Evolutionary conservation across 23 red algal genomes (phyloP).

Genomic region (Chondrus crispus): DNA sequence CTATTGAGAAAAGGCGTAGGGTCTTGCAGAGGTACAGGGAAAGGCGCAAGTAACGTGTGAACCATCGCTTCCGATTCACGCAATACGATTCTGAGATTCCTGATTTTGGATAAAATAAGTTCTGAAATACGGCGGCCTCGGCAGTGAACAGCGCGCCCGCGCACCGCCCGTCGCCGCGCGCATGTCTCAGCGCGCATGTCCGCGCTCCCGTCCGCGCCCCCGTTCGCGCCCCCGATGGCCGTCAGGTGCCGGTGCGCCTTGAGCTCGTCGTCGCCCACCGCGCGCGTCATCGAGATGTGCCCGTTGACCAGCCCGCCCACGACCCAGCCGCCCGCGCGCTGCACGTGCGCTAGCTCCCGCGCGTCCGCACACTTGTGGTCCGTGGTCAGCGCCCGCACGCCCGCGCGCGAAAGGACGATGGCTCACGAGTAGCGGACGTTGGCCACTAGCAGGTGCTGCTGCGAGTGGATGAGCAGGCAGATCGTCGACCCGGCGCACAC

Average conservation of each 20-base stretch:
- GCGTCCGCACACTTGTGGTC: slow-evolving; percentile 15
- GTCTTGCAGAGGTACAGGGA: too few relatives aligned
- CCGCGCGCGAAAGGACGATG: not conserved
- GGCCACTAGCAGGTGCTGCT: not conserved
- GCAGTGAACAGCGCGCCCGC: not conserved
- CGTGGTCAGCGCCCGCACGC: not conserved
- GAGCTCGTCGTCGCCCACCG: slow-evolving; percentile 82
- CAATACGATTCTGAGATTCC: too few relatives aligned
- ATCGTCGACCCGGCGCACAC: slow-evolving; percentile 44
- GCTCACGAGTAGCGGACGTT: slow-evolving; percentile 47
- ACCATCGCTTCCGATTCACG: too few relatives aligned
- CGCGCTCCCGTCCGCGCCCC: not conserved
- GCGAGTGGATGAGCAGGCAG: slow-evolving; percentile 3
- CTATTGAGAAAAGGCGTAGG: too few relatives aligned
- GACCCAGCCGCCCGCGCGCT: slow-evolving; percentile 46
- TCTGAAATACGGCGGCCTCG: too few relatives aligned
- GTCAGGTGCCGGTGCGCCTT: slow-evolving; percentile 73
- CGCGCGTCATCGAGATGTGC: slow-evolving; percentile 73
- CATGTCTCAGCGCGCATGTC: not conserved
- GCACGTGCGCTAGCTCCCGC: slow-evolving; percentile 7
- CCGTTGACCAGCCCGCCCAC: slow-evolving; percentile 72
- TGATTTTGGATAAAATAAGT: too few relatives aligned
- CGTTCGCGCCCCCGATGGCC: not conserved
- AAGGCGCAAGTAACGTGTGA: too few relatives aligned
- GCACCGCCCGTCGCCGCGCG: not conserved